A percentile compares a stretch with the other conserved stretches of the same genome.
Conservation (phyloP, 2,329 filamentous ascomycete species). For the Fonsecaea pugnacius region DNA sequence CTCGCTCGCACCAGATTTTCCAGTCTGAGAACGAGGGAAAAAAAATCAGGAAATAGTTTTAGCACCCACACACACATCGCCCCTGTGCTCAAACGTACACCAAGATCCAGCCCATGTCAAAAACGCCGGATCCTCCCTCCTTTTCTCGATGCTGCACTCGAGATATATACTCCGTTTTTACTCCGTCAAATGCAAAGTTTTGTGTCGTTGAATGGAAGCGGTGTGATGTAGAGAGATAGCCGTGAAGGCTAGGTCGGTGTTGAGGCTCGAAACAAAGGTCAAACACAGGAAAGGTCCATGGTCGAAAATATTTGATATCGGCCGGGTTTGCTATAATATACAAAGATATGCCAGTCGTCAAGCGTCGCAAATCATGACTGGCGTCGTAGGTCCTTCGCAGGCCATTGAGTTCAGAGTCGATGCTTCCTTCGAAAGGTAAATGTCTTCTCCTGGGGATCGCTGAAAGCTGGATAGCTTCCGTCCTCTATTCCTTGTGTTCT, state of each 20-base stretch:
- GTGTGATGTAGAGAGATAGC: not conserved
- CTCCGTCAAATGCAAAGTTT: not conserved
- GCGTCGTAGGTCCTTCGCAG: not conserved
- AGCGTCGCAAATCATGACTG: not conserved
- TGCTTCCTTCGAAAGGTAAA: not conserved
- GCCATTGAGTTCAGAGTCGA: not conserved
- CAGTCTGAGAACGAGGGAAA: not conserved
- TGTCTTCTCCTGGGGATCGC: not conserved
- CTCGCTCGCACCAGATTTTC: not conserved
- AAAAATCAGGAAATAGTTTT: not conserved
- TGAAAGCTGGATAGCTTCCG: not conserved
- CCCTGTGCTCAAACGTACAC: not conserved
- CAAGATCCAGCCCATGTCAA: not conserved
- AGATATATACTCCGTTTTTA: not conserved
- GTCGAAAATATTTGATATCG: not conserved
- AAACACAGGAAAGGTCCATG: not conserved
- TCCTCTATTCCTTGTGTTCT: conserved; percentile 13
- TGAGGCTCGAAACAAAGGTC: not conserved
- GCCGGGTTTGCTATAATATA: not conserved
- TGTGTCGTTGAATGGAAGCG: not conserved
- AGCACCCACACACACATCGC: not conserved
- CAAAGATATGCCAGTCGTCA: not conserved
- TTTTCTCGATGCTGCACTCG: not conserved
- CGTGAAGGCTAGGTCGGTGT: not conserved
- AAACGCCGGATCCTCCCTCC: not conserved